A percentile compares a stretch with the other conserved stretches of the same genome.
phyloP scores from a whole-genome alignment of 257 asterid species.

The Solanum appendiculatum region DNA sequence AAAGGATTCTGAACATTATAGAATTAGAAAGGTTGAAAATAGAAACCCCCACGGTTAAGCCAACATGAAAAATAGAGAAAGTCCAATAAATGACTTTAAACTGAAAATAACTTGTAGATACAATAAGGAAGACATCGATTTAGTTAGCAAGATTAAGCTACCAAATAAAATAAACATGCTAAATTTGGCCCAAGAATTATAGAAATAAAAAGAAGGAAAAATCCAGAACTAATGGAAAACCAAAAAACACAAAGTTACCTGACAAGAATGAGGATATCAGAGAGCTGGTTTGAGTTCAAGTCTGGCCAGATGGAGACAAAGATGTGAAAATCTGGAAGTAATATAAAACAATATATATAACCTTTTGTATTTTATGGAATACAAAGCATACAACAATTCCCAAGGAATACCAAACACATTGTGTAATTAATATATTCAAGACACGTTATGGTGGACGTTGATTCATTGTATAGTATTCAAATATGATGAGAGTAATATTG shows the following conservation, averaged over 20 bases:
- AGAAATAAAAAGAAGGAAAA: not conserved
- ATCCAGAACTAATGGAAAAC: not conserved
- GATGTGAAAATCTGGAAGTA: not conserved
- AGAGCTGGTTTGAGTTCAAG: not conserved
- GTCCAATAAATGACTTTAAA: not conserved
- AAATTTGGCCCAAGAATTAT: not conserved
- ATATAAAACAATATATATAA: not conserved
- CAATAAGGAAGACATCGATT: not conserved
- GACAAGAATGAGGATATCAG: not conserved
- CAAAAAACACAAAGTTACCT: not conserved
- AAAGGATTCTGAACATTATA: not conserved
- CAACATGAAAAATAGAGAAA: not conserved
- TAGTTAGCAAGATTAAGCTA: not conserved
- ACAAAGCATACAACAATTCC: not conserved
- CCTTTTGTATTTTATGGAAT: not conserved
- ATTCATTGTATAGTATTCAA: not conserved
- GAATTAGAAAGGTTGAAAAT: not conserved
- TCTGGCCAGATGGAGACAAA: not conserved
- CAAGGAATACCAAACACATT: not conserved
- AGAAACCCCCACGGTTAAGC: not conserved
- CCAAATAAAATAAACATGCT: not conserved
- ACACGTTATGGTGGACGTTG: not conserved
- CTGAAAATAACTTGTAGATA: not conserved
- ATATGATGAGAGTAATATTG: not conserved
- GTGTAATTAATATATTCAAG: not conserved